Evolutionary conservation across 192 early-diverging fungal genomes (phyloP).

Genomic region (Backusella liffmaniae): DNA sequence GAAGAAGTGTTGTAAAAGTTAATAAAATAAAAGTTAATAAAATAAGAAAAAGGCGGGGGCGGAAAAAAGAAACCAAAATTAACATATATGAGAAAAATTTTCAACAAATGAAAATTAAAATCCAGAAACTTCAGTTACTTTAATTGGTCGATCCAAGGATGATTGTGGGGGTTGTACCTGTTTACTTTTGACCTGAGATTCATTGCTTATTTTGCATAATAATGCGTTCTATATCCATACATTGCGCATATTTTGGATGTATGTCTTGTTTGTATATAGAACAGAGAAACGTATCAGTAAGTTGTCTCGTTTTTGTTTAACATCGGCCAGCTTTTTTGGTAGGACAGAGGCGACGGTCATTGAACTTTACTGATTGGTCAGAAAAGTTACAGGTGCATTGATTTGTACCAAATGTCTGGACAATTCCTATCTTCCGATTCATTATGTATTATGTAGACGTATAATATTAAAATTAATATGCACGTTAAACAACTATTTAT

Average conservation of each 20-base stretch:
- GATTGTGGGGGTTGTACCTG: background rate
- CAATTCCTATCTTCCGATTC: background rate
- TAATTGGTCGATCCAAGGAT: background rate
- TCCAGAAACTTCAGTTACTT: background rate
- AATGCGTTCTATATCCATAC: background rate
- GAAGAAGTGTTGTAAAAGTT: background rate
- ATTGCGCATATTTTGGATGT: background rate
- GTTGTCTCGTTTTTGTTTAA: background rate
- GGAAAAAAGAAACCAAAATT: background rate
- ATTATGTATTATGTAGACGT: background rate
- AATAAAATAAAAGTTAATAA: background rate
- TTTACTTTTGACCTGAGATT: background rate
- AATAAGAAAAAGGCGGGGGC: background rate
- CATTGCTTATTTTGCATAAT: background rate
- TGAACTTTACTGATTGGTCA: background rate
- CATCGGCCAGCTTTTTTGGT: background rate
- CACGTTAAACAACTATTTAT: too few species aligned
- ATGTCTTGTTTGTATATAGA: background rate
- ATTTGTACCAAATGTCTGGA: background rate
- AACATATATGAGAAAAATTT: background rate
- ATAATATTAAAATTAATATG: too few species aligned
- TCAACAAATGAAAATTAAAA: constrained; percentile 1
- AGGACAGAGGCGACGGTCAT: background rate
- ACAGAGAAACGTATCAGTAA: background rate
- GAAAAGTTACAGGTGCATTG: background rate